These are phyloP conservation scores for Nannochloropsis oceanica DNA, from an alignment of 108 stramenopile species.

Conservation along the genomic window DNA sequence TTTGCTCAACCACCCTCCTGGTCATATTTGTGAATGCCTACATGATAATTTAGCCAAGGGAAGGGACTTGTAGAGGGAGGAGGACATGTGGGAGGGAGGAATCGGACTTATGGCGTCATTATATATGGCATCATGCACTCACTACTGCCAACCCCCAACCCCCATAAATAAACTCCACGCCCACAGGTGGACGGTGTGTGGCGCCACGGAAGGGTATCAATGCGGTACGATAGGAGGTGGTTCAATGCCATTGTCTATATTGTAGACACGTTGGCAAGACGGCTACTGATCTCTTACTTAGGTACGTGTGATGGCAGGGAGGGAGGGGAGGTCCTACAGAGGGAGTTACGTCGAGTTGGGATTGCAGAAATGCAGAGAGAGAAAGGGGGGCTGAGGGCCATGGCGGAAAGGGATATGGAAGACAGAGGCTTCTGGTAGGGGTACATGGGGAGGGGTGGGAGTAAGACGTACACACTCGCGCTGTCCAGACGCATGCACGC, in stretches of 20 bases:
- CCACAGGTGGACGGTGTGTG: not conserved
- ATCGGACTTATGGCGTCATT: not conserved
- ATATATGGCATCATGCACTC: not conserved
- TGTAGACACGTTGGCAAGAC: not conserved
- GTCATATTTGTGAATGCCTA: no score
- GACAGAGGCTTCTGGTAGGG: conserved; percentile 22
- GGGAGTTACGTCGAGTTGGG: no score
- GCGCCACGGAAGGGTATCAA: not conserved
- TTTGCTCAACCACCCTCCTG: no score
- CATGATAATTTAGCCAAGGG: no score
- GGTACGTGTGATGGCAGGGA: not conserved
- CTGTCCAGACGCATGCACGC: no score
- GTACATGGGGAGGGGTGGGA: conserved; percentile 54
- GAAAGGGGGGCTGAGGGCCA: conserved; percentile 6
- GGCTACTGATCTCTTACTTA: not conserved
- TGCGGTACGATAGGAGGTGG: not conserved
- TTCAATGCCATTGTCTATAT: not conserved
- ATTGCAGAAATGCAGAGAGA: no score
- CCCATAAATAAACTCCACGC: not conserved
- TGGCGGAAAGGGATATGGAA: conserved; percentile 29
- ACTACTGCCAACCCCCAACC: not conserved
- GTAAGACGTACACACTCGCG: no score
- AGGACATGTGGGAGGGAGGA: not conserved
- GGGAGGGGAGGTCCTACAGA: no score
- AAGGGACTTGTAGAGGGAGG: not conserved